A percentile compares a stretch with the other conserved stretches of the same genome.
Conservation (phyloP, 164 flowering plant species). For the Magnolia changhungtana region DNA sequence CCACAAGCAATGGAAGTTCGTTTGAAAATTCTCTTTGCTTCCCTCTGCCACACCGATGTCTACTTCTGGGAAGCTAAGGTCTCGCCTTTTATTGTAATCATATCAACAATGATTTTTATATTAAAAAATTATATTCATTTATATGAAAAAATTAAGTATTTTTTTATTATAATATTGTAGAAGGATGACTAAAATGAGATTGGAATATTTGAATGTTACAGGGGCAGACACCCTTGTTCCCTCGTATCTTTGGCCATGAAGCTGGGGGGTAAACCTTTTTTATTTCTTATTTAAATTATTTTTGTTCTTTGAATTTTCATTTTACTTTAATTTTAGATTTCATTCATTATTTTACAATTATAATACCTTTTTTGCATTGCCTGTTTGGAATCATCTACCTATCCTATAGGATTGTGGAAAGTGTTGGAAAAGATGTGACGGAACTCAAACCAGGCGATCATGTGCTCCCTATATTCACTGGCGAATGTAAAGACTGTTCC, state of each 20-base stretch:
- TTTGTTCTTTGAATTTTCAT: neutral
- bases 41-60: constrained; percentile 66
- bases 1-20: constrained; percentile 65
- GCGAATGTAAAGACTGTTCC: constrained; percentile 53
- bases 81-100: neutral
- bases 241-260: constrained; percentile 43
- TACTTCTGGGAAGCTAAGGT: constrained; percentile 72
- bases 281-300: too few relatives aligned
- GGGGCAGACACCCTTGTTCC: constrained; percentile 40
- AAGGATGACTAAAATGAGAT: neutral
- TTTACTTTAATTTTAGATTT: neutral
- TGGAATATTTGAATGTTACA: constrained; percentile 14
- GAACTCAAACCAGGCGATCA: constrained; percentile 51
- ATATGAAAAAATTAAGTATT: too few relatives aligned
- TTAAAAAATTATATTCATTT: too few relatives aligned
- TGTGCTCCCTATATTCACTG: constrained; percentile 72
- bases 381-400: neutral
- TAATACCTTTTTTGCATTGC: neutral
- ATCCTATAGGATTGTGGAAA: constrained; percentile 46
- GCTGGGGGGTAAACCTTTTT: constrained; percentile 30
- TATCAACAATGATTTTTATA: too few relatives aligned
- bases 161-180: neutral
- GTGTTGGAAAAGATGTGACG: constrained; percentile 62
- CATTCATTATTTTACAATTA: neutral
- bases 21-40: constrained; percentile 49